A percentile compares a stretch with the other conserved stretches of the same genome.
Conservation (phyloP, 2,329 filamentous ascomycete species). For the Ophiostoma quercus region DNA sequence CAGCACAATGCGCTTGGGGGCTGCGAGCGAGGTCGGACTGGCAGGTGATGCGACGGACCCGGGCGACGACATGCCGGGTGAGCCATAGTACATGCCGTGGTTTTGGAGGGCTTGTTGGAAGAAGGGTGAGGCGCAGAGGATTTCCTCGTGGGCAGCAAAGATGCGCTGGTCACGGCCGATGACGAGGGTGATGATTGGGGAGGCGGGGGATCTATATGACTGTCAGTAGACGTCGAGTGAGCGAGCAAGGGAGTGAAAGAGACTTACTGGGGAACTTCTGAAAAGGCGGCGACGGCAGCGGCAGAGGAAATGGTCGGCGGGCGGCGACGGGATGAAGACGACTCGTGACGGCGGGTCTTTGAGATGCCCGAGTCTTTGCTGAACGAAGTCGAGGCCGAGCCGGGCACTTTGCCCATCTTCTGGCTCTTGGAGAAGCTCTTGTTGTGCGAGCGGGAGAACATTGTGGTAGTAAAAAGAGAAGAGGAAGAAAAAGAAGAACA, state of each 20-base stretch:
- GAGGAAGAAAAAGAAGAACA: background rate
- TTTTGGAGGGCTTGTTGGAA: slow-evolving; percentile 62
- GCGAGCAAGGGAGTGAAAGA: background rate
- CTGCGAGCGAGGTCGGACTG: slow-evolving; percentile 1
- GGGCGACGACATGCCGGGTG: slow-evolving; percentile 15
- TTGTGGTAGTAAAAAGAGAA: slow-evolving; percentile 28
- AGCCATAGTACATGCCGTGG: slow-evolving; percentile 48
- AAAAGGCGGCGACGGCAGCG: slow-evolving; percentile 30
- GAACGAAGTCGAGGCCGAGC: slow-evolving; percentile 42
- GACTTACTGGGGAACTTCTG: slow-evolving; percentile 29
- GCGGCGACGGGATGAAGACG: slow-evolving; percentile 42
- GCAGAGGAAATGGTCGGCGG: slow-evolving; percentile 46
- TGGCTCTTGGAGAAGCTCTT: slow-evolving; percentile 52
- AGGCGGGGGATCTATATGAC: slow-evolving; percentile 34
- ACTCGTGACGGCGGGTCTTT: slow-evolving; percentile 48
- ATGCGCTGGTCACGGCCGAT: slow-evolving; percentile 78
- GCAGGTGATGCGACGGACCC: slow-evolving; percentile 30
- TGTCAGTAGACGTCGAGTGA: background rate
- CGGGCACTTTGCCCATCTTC: slow-evolving; percentile 44
- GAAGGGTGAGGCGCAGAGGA: slow-evolving; percentile 72
- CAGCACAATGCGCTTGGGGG: slow-evolving; percentile 65
- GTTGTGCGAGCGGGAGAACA: slow-evolving; percentile 47
- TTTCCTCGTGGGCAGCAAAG: slow-evolving; percentile 86
- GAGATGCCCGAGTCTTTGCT: slow-evolving; percentile 50
- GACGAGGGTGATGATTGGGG: slow-evolving; percentile 71